Evolutionary conservation across 345 rosid genomes (phyloP), one percentile per base, ranked within the genome.

Genomic region (Tarenaya hassleriana): DNA sequence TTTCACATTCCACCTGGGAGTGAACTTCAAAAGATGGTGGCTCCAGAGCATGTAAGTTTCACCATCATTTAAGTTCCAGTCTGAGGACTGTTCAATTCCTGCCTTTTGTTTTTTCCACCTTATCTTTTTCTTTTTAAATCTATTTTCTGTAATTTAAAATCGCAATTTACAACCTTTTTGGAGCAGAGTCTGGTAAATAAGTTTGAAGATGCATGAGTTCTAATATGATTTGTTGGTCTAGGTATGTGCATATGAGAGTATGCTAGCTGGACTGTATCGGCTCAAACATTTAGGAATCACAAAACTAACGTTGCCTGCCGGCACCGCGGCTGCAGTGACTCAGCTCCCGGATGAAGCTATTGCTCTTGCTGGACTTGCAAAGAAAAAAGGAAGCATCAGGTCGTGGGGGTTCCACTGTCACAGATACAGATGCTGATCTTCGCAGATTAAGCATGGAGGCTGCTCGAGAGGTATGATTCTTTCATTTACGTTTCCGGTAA

Each of bases 401-500:
- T 70, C 84, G 91, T 56, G 96, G 92, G 62, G 91, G 86, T 63
- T 70, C 98, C 58, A 82, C 86, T 33, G 95, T 92, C 29, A 88
- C 98, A 51, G 97, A 97, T 45, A 88, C 98, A 52, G 98, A 92
- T 85, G 96, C 98, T 60, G 98, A 92, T 70, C 83, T 92, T 53
- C 98, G 97, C 44, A 79, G 98, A 72, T 67, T 92, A 72, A 92
- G 97, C 74, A 88, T 92, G 98, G 98, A 92, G 72, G 98, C 97
- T 64, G 98, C 97, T 63, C 77, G 98, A 50, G 98, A 88, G 91
- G 97, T 92, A 55, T 45, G 68, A 40, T 41, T 55, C 16, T 50
- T 51, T 54, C 32, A 41, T 60, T 65, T 18, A 46, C 44, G 58
- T 33, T 37, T 40, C 60, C 33, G 45, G 37, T 29, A 58, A 38